Base-by-base conservation (phyloP, 257 asterid species). In the Solanum virginianum region DNA sequence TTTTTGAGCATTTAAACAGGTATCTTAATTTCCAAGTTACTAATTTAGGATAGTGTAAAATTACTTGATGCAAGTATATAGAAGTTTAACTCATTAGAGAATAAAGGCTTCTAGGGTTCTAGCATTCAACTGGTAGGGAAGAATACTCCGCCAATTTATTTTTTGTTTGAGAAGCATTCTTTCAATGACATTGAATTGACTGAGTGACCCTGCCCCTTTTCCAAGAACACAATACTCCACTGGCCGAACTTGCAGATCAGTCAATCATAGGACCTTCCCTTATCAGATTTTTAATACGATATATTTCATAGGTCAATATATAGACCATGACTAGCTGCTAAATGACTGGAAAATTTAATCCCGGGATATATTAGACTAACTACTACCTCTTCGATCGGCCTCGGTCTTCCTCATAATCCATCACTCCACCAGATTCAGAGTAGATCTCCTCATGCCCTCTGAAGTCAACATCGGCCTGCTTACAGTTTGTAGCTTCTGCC, bases 401-500 rank as follows among this genome's bases (percentile, higher is more conserved):
- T 57, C 96, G 93, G 75, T 95, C 98, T 92, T 97, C 98, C 92
- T 93, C 98, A 29, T 87, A 95, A 89, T 92, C 97, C 98, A 97
- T 97, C 91, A 95, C 95, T 92, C 99, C 98, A 84, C 95, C 97
- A 88, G 89, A 93, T 90, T 97, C 98, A 90, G 95, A 88, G 90
- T 88, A 91, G 92, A 93, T 86, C 92, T 96, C 98, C 87, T 93
- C 97, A 79, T 94, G 95, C 89, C 97, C 98, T 88, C 96, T 90
- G 94, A 89, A 84, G 55, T 94, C 97, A 86, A 85, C 17, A 77
- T 92, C 93, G 84, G 93, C 98, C 99, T 95, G 98, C 98, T 95
- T 85, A 95, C 91, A 93, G 94, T 94, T 91, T 89, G 93, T 91
- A 96, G 93, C 97, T 91, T 97, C 97, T 95, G 98, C 97, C 98